These are phyloP conservation scores for Astragalus glycyphyllos DNA, from an alignment of 306 rosid species.

Conservation along the genomic window DNA sequence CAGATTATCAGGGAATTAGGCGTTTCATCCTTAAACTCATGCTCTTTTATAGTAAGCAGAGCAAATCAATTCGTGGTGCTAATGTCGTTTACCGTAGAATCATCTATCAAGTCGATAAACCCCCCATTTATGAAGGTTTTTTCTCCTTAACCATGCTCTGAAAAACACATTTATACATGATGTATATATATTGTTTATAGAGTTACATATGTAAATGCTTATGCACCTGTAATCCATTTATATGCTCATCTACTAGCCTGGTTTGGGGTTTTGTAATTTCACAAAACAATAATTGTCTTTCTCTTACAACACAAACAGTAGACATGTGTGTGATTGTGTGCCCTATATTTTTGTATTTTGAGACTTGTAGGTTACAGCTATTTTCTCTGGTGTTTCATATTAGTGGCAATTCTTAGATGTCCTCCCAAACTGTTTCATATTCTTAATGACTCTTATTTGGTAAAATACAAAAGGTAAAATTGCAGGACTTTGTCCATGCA, in stretches of 20 bases:
- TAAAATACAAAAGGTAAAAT: background rate
- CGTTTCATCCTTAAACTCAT: slow-evolving; percentile 64
- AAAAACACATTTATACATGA: background rate
- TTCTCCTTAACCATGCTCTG: background rate
- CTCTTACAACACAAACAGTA: background rate
- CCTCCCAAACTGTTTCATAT: background rate
- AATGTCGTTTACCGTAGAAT: slow-evolving; percentile 80
- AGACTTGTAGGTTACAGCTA: background rate
- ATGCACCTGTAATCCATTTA: background rate
- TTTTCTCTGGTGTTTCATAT: slow-evolving; percentile 13
- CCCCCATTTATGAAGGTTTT: slow-evolving; percentile 82
- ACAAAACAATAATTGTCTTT: background rate
- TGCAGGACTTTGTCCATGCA: background rate
- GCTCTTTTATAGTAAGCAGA: slow-evolving; percentile 91
- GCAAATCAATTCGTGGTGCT: slow-evolving; percentile 93
- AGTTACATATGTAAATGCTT: background rate
- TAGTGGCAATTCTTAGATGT: background rate
- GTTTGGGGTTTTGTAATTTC: slow-evolving; percentile 25
- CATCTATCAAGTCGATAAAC: slow-evolving; percentile 80
- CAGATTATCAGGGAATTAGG: slow-evolving; percentile 71
- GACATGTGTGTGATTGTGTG: background rate
- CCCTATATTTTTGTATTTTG: background rate
- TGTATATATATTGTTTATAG: background rate
- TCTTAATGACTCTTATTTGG: background rate
- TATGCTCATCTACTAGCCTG: slow-evolving; percentile 14